Base-by-base conservation (phyloP, 2,329 filamentous ascomycete species). In the Diplocarpon rosae region DNA sequence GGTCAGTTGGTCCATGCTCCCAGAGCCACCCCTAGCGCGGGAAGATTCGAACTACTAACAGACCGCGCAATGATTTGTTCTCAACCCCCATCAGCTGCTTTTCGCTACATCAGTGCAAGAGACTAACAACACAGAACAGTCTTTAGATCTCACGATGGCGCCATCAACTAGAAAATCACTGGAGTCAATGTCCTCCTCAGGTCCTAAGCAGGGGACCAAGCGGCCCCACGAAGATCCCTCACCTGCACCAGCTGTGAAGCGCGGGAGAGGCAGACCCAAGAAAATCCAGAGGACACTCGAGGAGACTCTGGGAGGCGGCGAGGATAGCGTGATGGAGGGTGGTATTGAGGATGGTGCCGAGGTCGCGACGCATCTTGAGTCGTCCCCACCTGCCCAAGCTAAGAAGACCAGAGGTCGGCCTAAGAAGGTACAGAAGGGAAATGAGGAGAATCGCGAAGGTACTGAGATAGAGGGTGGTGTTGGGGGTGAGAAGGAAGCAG, bases 181-280 rank as follows among this genome's bases (percentile, higher is more conserved):
- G 30, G 40, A 34, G 20, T 42, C 42, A n/a, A 42, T 37, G 17
- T 49, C 42, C 24, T 38, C 46, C 28, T 14, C 33, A 5, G 33
- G 4, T 16, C 31, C 45, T 5, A 27, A 27, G 33, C 13, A 35
- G 15, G 40, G 34, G n/a, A 43, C 39, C 12, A 47, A 47, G 39
- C 43, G 37, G n/a, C 36, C 15, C 36, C 9, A 14, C 33, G 15
- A 10, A 5, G 33, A 35, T 16, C 12, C 28, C 2, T 28, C 37
- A 14, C 11, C 36, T 28, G 49, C 54, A 17, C 50, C 41, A 20
- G 49, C 60, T 0, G 17, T 39, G 20, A 46, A 49, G 41, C 36
- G 41, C 16, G 40, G 55, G 51, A 24, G 42, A 44, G 42, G 39
- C 5, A 31, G 37, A 32, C 33, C 34, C 12, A 41, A 45, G 38